These are phyloP conservation scores for Kodamaea kaohsiungensis DNA, from an alignment of 805 yeast species.

Conservation along the genomic window DNA sequence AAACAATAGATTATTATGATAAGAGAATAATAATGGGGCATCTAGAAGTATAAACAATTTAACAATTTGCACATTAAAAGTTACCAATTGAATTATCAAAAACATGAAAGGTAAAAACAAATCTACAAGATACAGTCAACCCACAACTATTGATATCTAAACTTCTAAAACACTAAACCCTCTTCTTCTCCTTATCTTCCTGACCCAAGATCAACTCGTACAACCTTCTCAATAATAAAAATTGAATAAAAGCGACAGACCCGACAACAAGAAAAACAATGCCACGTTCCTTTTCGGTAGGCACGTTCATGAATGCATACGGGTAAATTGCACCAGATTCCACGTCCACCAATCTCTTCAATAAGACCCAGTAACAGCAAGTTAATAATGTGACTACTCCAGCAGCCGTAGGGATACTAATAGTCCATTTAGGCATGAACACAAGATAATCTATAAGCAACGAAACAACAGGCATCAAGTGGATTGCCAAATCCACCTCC, in stretches of 20 bases:
- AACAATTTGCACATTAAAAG: not conserved
- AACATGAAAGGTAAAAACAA: too few relatives aligned
- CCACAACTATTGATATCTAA: not conserved
- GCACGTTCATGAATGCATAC: constrained; percentile 65
- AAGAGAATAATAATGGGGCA: too few relatives aligned
- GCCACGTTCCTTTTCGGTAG: constrained; percentile 41
- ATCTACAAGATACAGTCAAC: not conserved
- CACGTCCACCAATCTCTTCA: constrained; percentile 49
- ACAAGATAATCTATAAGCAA: constrained; percentile 55
- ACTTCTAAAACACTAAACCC: not conserved
- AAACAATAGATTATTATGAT: too few relatives aligned
- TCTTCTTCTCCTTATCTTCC: constrained; percentile 8
- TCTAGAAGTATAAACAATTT: not conserved
- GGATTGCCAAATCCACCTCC: constrained; percentile 56
- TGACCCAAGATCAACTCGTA: constrained; percentile 21
- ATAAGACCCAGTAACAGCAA: constrained; percentile 52
- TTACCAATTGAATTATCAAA: too few relatives aligned
- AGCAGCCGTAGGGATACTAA: constrained; percentile 38
- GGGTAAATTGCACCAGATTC: constrained; percentile 56
- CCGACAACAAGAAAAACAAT: constrained; percentile 51
- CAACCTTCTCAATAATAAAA: constrained; percentile 27
- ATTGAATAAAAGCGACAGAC: constrained; percentile 30
- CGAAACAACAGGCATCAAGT: constrained; percentile 57
- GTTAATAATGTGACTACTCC: constrained; percentile 40
- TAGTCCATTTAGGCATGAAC: constrained; percentile 48